Evolutionary conservation across 1,284 basidiomycete species (phyloP).

Genomic region (Fomitopsis palustris): DNA sequence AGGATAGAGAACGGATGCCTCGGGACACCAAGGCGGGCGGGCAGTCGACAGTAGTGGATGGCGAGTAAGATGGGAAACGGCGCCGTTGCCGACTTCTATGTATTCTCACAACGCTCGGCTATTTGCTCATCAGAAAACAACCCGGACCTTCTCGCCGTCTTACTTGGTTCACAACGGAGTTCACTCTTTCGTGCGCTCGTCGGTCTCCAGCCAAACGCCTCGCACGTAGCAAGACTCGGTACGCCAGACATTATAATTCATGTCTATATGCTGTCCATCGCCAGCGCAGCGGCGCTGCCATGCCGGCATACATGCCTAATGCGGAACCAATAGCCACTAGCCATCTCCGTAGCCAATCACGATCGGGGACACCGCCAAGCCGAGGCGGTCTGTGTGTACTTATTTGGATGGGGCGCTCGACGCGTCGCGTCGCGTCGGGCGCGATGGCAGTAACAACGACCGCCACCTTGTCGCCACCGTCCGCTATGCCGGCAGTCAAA

Average conservation of each 20-base stretch:
- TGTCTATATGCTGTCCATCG: background rate
- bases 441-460: background rate
- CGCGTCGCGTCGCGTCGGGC: conserved; percentile 23
- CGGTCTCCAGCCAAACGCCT: no score
- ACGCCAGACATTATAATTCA: no score
- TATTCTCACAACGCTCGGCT: conserved; percentile 1
- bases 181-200: no score
- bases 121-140: background rate
- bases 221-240: no score
- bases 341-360: background rate
- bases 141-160: background rate
- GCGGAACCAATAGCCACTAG: background rate
- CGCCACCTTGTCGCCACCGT: background rate
- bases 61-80: background rate
- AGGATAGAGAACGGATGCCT: conserved; percentile 33
- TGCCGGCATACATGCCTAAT: background rate
- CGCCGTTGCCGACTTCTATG: background rate
- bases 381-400: background rate
- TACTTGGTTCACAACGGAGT: background rate
- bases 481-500: conserved; percentile 31
- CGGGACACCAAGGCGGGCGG: conserved; percentile 19
- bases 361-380: background rate
- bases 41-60: background rate
- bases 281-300: background rate
- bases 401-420: conserved; percentile 4